Evolutionary conservation across 331 rosid genomes (phyloP).

Genomic region (Acacia concinna): DNA sequence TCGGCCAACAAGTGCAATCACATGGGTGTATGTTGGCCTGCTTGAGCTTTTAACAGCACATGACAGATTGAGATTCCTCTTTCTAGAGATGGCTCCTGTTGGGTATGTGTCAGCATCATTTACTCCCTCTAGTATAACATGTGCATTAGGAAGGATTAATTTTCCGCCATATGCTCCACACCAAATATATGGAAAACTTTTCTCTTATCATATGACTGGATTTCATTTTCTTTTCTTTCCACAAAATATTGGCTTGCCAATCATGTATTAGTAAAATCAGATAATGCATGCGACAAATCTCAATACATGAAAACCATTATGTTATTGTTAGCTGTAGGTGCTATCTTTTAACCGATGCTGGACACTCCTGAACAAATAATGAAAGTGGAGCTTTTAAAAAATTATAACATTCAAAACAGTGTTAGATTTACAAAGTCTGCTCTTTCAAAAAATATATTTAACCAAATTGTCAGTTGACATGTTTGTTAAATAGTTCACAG

Average conservation of each 20-base stretch:
- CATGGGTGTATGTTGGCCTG: conserved; percentile 82
- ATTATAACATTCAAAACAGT: background rate
- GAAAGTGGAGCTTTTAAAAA: background rate
- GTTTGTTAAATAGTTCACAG: background rate
- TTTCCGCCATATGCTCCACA: background rate
- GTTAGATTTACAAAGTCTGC: background rate
- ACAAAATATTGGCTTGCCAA: background rate
- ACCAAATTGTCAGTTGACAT: background rate
- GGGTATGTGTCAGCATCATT: conserved; percentile 57
- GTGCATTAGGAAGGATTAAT: background rate
- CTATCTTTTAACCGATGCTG: background rate
- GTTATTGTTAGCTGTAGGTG: background rate
- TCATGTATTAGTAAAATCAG: background rate
- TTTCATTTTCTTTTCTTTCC: background rate
- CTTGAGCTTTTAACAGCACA: conserved; percentile 60
- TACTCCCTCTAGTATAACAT: conserved; percentile 6
- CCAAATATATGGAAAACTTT: background rate
- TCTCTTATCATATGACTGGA: background rate
- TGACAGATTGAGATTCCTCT: conserved; percentile 55
- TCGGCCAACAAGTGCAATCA: conserved; percentile 85
- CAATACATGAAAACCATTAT: background rate
- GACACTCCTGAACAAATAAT: background rate
- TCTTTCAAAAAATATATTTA: background rate
- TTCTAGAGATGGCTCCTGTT: conserved; percentile 75
- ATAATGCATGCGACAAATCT: background rate